Evolutionary conservation across 1,139 yeast genomes (phyloP).

Genomic region (Pichia sp.): DNA sequence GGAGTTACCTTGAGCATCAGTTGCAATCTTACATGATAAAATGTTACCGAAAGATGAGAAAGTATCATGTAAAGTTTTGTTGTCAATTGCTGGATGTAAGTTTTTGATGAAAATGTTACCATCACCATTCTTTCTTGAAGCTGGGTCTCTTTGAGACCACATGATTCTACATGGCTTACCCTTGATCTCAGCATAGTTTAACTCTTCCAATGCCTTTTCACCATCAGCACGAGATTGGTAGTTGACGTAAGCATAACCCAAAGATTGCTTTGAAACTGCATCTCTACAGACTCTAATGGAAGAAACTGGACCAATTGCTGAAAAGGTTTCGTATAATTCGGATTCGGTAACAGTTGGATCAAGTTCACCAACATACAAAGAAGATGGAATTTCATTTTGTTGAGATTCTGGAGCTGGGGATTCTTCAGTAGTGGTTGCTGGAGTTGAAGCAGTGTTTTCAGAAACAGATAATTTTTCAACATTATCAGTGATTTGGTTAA

Average conservation of each 20-base stretch:
- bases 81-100: conserved; percentile 96
- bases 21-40: conserved; percentile 95
- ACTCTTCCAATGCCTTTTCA: conserved; percentile 88
- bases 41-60: conserved; percentile 96
- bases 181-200: conserved; percentile 89
- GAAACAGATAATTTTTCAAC: conserved; percentile 47
- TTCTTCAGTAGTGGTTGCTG: conserved; percentile 31
- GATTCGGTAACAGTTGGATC: conserved; percentile 94
- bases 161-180: conserved; percentile 98
- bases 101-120: conserved; percentile 98
- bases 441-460: conserved; percentile 29
- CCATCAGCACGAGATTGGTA: conserved; percentile 88
- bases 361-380: conserved; percentile 96
- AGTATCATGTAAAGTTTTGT: conserved; percentile 97
- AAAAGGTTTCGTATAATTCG: conserved; percentile 85
- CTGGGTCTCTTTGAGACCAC: conserved; percentile 99
- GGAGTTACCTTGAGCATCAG: conserved; percentile 86
- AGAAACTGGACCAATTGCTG: conserved; percentile 92
- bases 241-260: conserved; percentile 98
- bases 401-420: conserved; percentile 33
- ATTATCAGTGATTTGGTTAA: conserved; percentile 48
- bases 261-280: conserved; percentile 92
- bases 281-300: conserved; percentile 99
- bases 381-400: conserved; percentile 46
- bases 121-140: conserved; percentile 90